Conservation (phyloP, 202 grass and related monocot genomes). For the Carex sylvatica region DNA sequence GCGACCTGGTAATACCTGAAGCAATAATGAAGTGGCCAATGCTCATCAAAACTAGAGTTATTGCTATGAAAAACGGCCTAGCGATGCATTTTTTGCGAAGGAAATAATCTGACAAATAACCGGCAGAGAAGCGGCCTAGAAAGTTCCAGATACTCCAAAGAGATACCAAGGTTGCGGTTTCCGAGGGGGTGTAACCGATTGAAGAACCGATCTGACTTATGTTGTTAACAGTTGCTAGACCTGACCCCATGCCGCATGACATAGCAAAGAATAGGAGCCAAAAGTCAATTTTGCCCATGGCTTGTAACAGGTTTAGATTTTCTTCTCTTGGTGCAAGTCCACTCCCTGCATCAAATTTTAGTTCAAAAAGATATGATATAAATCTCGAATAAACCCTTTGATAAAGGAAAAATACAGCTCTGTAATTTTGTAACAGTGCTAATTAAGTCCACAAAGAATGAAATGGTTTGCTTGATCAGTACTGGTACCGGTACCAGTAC, state of each 20-base stretch:
- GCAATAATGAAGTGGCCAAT: constrained; percentile 59
- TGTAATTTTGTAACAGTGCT: neutral
- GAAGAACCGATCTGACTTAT: constrained; percentile 80
- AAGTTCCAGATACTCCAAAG: constrained; percentile 98
- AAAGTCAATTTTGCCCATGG: constrained; percentile 61
- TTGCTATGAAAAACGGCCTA: constrained; percentile 60
- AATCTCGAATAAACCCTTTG: neutral
- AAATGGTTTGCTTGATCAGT: neutral
- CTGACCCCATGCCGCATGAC: constrained; percentile 91
- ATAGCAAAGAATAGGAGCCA: constrained; percentile 79
- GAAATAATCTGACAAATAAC: constrained; percentile 70
- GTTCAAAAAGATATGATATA: neutral
- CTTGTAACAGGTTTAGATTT: constrained; percentile 57
- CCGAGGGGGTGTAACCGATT: constrained; percentile 50
- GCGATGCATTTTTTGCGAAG: constrained; percentile 40
- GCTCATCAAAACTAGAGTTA: constrained; percentile 58
- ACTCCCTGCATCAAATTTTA: neutral
- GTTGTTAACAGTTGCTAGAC: constrained; percentile 88
- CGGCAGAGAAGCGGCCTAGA: constrained; percentile 63
- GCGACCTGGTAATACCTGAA: constrained; percentile 44
- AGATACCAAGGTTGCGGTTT: constrained; percentile 66
- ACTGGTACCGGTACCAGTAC: neutral
- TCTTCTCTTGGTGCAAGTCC: constrained; percentile 26
- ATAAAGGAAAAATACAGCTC: neutral
- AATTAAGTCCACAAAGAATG: neutral